Conservation (phyloP, 441 rosid species). For the Dalechampia spathulata region DNA sequence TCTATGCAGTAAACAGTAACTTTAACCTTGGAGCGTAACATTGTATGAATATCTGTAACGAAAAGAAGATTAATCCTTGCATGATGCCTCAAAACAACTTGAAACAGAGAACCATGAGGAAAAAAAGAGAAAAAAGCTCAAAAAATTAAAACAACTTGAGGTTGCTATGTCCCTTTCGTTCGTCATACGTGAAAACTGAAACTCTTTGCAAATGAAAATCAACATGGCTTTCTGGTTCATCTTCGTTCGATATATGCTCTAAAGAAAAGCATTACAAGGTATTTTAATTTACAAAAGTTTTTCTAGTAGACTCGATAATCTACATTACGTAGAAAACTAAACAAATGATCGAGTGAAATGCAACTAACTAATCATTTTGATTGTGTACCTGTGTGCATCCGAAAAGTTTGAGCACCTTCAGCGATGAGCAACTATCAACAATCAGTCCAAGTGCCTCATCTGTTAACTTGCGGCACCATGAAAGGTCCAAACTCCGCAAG, state of each 20-base stretch:
- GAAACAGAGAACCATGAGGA: too few relatives aligned
- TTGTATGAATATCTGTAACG: background rate
- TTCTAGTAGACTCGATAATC: background rate
- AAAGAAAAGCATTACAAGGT: too few relatives aligned
- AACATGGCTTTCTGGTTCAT: too few relatives aligned
- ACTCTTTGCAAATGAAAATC: too few relatives aligned
- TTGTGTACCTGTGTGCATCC: constrained; percentile 40
- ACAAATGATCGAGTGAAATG: too few relatives aligned
- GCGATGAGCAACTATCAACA: constrained; percentile 31
- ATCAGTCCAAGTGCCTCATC: constrained; percentile 35
- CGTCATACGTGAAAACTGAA: too few relatives aligned
- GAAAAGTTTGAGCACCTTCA: constrained; percentile 34
- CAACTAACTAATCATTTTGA: background rate
- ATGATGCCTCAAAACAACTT: background rate
- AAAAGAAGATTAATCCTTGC: background rate
- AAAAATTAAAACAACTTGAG: background rate
- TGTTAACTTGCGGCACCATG: constrained; percentile 44
- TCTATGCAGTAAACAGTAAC: too few relatives aligned
- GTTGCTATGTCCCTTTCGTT: background rate
- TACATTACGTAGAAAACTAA: background rate
- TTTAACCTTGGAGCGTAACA: background rate
- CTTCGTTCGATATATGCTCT: too few relatives aligned
- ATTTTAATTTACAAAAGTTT: background rate
- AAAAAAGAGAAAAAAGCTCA: too few relatives aligned
- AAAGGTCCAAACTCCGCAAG: constrained; percentile 35